Evolutionary conservation across 129 eudicot species (phyloP), one percentile per base, ranked within the genome.

Genomic region (Centaurea solstitialis): DNA sequence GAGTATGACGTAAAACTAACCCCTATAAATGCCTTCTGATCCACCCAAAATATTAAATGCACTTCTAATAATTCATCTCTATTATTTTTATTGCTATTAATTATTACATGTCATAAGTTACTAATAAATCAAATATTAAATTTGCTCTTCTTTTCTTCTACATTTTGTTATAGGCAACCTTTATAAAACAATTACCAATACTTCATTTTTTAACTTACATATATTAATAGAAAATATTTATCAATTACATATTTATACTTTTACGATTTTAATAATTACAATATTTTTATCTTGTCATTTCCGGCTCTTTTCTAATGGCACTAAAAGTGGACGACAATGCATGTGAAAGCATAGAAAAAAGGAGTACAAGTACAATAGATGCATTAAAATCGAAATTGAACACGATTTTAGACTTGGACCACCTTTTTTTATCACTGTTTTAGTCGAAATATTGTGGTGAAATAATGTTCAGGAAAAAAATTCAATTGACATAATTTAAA

Each of bases 1-100:
- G 86, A 82, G 39, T 76, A 71, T 20, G 86, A 82, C 86, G 82
- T 76, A 81, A 76, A 82, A 82, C 86, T 30, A 82, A 82, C 82
- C 40, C 30, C 82, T 20, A 69, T 82, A 77, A 82, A 82, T 82
- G 86, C 77, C 26, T 59, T 61, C 82, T 50, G 72, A 70, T 77
- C 82, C 81, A 76, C 77, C 82, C 73, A 43, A 76, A 62, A 33
- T 59, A 70, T 57, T 82, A 82, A 82, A 82, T 82, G 86, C 82
- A 59, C 40, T 76, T 53, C 73, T 24, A 76, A 76, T 76, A 70
- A 76, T 76, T 82, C 15, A 76, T 40, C 72, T 50, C 59, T 35
- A 75, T 69, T 41, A 47, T 11, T 74, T 20, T 4, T 37, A 13
- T 23, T 24, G 15, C 24, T 9, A 37, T n/a, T 41, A 57, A 23